Evolutionary conservation across 495 filamentous ascomycete species (phyloP).

Genomic region (Daldinia bambusicola): DNA sequence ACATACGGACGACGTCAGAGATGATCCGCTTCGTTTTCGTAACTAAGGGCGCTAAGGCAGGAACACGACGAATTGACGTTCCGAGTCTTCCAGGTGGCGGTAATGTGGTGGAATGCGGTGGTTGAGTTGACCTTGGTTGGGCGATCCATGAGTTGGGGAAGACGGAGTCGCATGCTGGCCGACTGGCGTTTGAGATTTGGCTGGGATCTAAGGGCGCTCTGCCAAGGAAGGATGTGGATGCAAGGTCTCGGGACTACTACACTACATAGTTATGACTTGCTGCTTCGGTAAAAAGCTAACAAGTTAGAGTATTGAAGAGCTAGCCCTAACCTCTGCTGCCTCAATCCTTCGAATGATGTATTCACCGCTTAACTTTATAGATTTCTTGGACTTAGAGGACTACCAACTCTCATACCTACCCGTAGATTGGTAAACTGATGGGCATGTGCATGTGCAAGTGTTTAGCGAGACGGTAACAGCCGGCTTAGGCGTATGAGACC

Average conservation of each 20-base stretch:
- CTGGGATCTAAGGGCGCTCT: slow-evolving; percentile 32
- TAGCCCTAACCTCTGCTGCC: not conserved
- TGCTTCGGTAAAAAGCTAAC: slow-evolving; percentile 11
- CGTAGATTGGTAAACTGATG: too few species aligned
- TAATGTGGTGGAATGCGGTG: slow-evolving; percentile 41
- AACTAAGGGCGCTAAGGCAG: slow-evolving; percentile 42
- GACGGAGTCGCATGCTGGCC: slow-evolving; percentile 41
- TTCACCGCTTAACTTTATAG: not conserved
- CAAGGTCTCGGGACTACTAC: slow-evolving; percentile 4
- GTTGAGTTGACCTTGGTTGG: slow-evolving; percentile 37
- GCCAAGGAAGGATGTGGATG: slow-evolving; percentile 37
- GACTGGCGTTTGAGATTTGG: slow-evolving; percentile 43
- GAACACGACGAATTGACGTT: slow-evolving; percentile 36
- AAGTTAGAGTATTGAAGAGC: slow-evolving; percentile 1
- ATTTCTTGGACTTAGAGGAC: not conserved
- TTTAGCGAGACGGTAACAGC: not conserved
- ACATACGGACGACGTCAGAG: not conserved
- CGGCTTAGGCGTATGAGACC: not conserved
- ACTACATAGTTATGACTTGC: not conserved
- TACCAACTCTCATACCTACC: not conserved
- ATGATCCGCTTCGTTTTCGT: slow-evolving; percentile 24
- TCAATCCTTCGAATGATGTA: not conserved
- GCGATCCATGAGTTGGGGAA: slow-evolving; percentile 37
- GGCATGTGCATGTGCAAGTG: too few species aligned
- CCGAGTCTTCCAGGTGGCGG: slow-evolving; percentile 29